Base-by-base conservation (phyloP, 164 flowering plant species). In the Platanus orientalis region DNA sequence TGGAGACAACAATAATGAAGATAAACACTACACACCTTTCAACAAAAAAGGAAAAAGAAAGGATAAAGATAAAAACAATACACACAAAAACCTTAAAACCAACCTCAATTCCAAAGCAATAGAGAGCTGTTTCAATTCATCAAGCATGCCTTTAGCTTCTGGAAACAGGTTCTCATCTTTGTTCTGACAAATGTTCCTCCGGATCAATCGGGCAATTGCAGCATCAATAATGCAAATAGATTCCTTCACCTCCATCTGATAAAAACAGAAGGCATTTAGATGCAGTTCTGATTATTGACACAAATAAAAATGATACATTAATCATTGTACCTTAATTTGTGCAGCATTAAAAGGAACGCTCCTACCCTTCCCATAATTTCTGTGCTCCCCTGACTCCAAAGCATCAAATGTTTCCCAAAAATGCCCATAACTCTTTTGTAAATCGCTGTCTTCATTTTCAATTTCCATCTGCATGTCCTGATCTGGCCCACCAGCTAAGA, bases 191-290 rank as follows among this genome's bases (percentile, higher is more conserved):
- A 7, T 34, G 21, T 27, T 25, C 9, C 47, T 63, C 25, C 26
- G 42, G n/a, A 27, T 45, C 19, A 55, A 52, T 23, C 34, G 27
- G 28, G 13, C 29, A 12, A 36, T 40, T 16, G 71, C 70, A 23
- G 64, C 61, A 61, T 56, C 64, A 56, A 74, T 65, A 49, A 65
- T 32, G 14, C 19, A n/a, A 53, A 76, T 63, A 25, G 13, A 14
- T 53, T 56, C 60, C 26, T 74, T 66, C 34, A 72, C 48, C 20
- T 63, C 39, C 50, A 60, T 34, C 81, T 78, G 57, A 64, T 24
- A 68, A 17, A 0, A 23, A 7, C 45, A 1, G 34, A 17, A 24
- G 51, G n/a, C 36, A 49, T 26, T 53, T 25, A 25, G 20, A 53
- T 13, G 56, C 32, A 53, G 6, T 0, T 25, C 14, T 26, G 5